phyloP scores from a whole-genome alignment of 768 basidiomycete genomes.

The Trametes punicea region DNA sequence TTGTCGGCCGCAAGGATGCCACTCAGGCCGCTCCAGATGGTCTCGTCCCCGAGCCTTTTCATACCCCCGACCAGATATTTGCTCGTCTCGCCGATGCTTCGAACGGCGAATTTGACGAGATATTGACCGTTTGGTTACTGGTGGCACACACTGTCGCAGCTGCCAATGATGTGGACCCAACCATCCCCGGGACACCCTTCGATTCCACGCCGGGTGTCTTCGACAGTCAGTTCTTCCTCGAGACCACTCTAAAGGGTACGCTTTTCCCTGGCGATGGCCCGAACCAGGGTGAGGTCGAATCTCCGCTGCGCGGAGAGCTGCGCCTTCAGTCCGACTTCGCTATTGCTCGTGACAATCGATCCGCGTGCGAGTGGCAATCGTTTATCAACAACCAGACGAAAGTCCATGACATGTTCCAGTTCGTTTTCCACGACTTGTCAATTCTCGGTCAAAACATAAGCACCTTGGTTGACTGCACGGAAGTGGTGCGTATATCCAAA shows the following conservation, averaged over 20 bases:
- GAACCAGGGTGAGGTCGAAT: slow-evolving; percentile 30
- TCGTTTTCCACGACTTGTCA: slow-evolving; percentile 9
- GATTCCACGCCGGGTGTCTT: slow-evolving; percentile 30
- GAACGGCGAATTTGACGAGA: slow-evolving; percentile 21
- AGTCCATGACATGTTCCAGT: slow-evolving; percentile 14
- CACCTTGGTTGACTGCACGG: slow-evolving; percentile 14
- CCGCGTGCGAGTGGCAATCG: slow-evolving; percentile 34
- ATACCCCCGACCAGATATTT: slow-evolving; percentile 24
- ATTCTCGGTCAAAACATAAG: slow-evolving; percentile 6
- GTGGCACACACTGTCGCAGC: slow-evolving; percentile 26
- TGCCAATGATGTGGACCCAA: slow-evolving; percentile 28
- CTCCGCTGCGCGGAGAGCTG: slow-evolving; percentile 32
- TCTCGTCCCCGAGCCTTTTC: slow-evolving; percentile 27
- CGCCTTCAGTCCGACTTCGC: slow-evolving; percentile 34
- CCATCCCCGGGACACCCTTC: slow-evolving; percentile 27
- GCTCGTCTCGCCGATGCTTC: slow-evolving; percentile 25
- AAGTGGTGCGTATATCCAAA: background rate
- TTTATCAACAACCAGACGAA: slow-evolving; percentile 23
- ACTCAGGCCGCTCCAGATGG: slow-evolving; percentile 23
- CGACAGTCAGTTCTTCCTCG: slow-evolving; percentile 31
- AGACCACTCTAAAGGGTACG: slow-evolving; percentile 26
- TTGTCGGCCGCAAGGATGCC: slow-evolving; percentile 30
- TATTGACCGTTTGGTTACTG: slow-evolving; percentile 21
- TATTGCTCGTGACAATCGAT: slow-evolving; percentile 32
- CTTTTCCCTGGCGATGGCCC: slow-evolving; percentile 29